phyloP scores from a whole-genome alignment of 1,139 yeast genomes.

The Candida neerlandica region DNA sequence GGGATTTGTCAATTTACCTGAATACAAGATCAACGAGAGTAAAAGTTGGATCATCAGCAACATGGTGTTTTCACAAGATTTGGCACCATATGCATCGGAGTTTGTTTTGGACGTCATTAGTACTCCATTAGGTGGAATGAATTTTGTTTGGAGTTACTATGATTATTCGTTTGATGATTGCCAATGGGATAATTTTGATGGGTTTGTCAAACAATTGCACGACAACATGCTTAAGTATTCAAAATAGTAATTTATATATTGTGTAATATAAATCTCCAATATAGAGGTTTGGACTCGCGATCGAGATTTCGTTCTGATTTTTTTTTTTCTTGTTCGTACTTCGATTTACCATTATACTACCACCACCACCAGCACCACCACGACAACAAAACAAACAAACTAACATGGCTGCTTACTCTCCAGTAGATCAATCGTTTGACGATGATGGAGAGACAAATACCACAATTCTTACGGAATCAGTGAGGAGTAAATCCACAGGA shows the following conservation, averaged over 20 bases:
- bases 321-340: conserved; percentile 3
- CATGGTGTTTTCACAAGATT: conserved; percentile 41
- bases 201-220: conserved; percentile 22
- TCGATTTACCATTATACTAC: background rate
- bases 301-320: background rate
- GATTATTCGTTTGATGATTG: conserved; percentile 28
- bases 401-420: conserved; percentile 5
- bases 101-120: conserved; percentile 38
- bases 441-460: conserved; percentile 2
- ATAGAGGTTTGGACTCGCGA: background rate
- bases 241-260: background rate
- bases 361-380: too few relatives aligned
- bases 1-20: conserved; percentile 32
- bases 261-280: background rate
- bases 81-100: conserved; percentile 40
- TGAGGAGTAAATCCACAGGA: conserved; percentile 27
- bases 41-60: conserved; percentile 30
- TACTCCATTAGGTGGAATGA: conserved; percentile 39
- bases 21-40: conserved; percentile 8
- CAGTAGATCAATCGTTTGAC: conserved; percentile 7
- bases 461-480: conserved; percentile 6
- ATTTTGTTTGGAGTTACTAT: conserved; percentile 35
- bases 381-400: too few relatives aligned
- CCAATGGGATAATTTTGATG: conserved; percentile 27
- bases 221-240: conserved; percentile 22